Conservation (phyloP, 2,329 filamentous ascomycete species). For the Helotiales sp. region DNA sequence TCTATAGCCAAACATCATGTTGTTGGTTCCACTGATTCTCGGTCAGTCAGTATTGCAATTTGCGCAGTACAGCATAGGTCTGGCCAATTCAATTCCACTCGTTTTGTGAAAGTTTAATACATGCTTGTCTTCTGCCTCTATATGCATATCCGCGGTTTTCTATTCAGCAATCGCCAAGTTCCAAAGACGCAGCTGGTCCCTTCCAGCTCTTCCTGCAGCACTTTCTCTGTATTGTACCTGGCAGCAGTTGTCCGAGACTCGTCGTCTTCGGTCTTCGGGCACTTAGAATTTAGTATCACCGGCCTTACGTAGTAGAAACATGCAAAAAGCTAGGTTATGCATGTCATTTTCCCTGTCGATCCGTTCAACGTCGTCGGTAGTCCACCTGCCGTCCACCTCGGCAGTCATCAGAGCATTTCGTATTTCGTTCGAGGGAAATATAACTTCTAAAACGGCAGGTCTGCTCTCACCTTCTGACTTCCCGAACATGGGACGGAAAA, state of each 20-base stretch:
- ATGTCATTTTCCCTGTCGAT: slow-evolving; percentile 2
- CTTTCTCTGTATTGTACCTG: too few species aligned
- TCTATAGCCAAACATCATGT: background rate
- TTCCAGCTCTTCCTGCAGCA: too few species aligned
- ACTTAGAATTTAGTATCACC: background rate
- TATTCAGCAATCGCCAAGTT: too few species aligned
- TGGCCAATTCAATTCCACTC: background rate
- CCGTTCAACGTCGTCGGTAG: slow-evolving; percentile 1
- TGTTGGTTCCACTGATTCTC: background rate
- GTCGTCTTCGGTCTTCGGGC: background rate
- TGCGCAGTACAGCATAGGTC: background rate
- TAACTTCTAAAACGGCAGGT: background rate
- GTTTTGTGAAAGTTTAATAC: too few species aligned
- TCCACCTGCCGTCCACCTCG: slow-evolving; percentile 14
- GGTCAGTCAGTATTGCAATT: too few species aligned
- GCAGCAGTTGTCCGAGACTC: background rate
- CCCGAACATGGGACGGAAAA: background rate
- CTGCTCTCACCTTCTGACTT: background rate
- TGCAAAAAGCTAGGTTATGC: background rate
- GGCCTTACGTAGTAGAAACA: background rate
- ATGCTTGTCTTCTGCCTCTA: too few species aligned
- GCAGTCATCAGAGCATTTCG: background rate
- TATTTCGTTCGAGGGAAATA: background rate
- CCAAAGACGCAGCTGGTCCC: too few species aligned
- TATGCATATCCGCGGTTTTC: too few species aligned